Evolutionary conservation across 805 yeast species (phyloP).

Genomic region (Hanseniaspora pseudoguilliermondii): DNA sequence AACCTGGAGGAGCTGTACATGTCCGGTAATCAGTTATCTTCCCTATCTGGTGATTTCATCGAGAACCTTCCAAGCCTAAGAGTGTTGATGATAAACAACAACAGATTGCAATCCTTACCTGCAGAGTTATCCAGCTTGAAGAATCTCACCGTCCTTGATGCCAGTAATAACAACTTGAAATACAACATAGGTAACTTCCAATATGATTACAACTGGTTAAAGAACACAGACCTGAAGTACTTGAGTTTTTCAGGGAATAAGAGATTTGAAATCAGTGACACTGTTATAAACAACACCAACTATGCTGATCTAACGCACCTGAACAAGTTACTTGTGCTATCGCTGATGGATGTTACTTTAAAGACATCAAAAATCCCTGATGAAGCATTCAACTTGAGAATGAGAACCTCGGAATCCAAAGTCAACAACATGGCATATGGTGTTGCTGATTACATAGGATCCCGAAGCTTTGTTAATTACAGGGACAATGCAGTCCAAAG

Average conservation of each 20-base stretch:
- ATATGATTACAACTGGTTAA: conserved; percentile 96
- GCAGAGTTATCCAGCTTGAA: conserved; percentile 66
- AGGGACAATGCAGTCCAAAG: conserved; percentile 80
- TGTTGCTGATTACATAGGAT: conserved; percentile 77
- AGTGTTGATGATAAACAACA: conserved; percentile 62
- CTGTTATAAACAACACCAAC: conserved; percentile 35
- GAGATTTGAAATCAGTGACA: conserved; percentile 73
- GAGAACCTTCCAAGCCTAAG: conserved; percentile 39
- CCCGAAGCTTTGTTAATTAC: conserved; percentile 47
- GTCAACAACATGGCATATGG: conserved; percentile 72
- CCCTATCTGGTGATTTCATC: conserved; percentile 78
- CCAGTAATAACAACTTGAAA: conserved; percentile 78
- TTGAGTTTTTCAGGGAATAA: conserved; percentile 88
- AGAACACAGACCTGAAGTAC: conserved; percentile 60
- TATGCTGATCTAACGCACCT: conserved; percentile 54
- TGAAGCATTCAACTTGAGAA: conserved; percentile 67
- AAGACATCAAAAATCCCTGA: conserved; percentile 84
- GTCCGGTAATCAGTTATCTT: conserved; percentile 70
- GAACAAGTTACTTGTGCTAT: conserved; percentile 58
- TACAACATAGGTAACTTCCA: conserved; percentile 91
- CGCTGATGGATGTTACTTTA: conserved; percentile 89
- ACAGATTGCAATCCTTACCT: conserved; percentile 74
- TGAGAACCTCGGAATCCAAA: conserved; percentile 79
- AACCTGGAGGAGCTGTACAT: conserved; percentile 53
- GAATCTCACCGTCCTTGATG: conserved; percentile 62